Conservation (phyloP, 306 rosid genomes). For the Pyrus pyrifolia region DNA sequence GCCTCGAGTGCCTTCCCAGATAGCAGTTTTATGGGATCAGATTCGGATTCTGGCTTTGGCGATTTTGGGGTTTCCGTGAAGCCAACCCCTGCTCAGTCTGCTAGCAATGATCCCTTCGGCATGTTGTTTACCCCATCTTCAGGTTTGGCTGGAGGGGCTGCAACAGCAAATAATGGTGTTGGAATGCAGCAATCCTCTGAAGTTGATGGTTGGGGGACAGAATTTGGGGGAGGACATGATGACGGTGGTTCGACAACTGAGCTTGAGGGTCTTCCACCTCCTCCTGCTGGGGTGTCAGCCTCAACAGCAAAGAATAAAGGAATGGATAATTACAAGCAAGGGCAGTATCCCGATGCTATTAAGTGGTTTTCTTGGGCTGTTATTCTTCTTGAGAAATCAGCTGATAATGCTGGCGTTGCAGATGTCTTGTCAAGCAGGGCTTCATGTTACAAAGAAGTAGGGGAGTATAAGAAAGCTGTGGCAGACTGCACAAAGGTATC, state of each 20-base stretch:
- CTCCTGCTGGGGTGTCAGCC: conserved; percentile 79
- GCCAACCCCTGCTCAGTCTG: conserved; percentile 35
- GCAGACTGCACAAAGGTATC: conserved; percentile 93
- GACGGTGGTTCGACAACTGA: conserved; percentile 74
- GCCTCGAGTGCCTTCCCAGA: conserved; percentile 23
- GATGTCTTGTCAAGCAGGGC: conserved; percentile 92
- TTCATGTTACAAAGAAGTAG: conserved; percentile 97
- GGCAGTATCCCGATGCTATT: conserved; percentile 94
- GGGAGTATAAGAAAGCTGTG: conserved; percentile 96
- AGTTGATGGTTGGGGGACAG: conserved; percentile 81
- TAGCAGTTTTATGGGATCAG: conserved; percentile 36
- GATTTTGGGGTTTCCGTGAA: conserved; percentile 38
- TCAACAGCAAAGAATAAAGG: conserved; percentile 81
- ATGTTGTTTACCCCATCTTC: conserved; percentile 58
- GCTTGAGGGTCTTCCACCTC: conserved; percentile 96
- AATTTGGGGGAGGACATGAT: conserved; percentile 64
- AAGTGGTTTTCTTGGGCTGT: conserved; percentile 98
- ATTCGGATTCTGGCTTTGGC: conserved; percentile 17
- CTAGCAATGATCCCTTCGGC: conserved; percentile 64
- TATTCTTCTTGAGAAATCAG: conserved; percentile 68
- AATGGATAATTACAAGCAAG: conserved; percentile 87
- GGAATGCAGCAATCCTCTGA: conserved; percentile 40
- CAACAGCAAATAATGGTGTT: conserved; percentile 17
- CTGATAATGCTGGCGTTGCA: conserved; percentile 35
- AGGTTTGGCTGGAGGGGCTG: conserved; percentile 28